Percentiles rank a stretch among this genome's conserved stretches.
Evolutionary conservation across 129 eudicot genomes (phyloP).

Genomic region (Flaveria robusta): DNA sequence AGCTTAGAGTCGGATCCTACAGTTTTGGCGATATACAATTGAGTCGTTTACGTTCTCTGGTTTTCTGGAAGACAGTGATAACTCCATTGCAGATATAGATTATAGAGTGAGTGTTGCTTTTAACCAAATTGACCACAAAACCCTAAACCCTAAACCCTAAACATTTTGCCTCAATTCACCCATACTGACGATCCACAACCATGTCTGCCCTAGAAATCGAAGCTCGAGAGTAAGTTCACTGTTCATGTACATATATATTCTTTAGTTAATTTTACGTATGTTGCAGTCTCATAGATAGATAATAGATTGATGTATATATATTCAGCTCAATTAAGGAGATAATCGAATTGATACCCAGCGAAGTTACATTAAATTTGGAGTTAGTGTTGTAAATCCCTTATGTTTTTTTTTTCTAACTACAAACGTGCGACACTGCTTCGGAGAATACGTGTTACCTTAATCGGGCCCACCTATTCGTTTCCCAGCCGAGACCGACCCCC

Average conservation of each 20-base stretch:
- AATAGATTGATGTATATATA: neutral
- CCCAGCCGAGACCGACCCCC: too few relatives aligned
- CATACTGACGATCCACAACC: neutral
- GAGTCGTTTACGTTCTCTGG: neutral
- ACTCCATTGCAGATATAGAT: neutral
- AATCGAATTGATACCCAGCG: neutral
- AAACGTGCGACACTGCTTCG: too few relatives aligned
- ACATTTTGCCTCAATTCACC: neutral
- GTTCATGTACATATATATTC: neutral
- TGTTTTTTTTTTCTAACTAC: too few relatives aligned
- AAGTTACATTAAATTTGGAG: neutral
- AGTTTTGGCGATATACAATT: too few relatives aligned
- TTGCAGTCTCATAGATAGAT: neutral
- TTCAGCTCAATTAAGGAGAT: neutral
- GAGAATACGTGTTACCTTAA: too few relatives aligned
- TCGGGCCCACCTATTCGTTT: too few relatives aligned
- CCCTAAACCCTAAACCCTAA: slow-evolving; percentile 19
- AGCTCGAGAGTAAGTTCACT: slow-evolving; percentile 96
- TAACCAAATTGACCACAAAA: neutral
- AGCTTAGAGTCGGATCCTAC: too few relatives aligned
- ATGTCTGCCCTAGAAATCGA: slow-evolving; percentile 96
- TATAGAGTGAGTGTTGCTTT: neutral
- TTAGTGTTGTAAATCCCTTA: neutral
- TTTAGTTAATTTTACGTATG: neutral
- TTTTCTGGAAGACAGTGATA: too few relatives aligned